phyloP scores from a whole-genome alignment of 306 rosid genomes.

The Trichosanthes cucumerina region DNA sequence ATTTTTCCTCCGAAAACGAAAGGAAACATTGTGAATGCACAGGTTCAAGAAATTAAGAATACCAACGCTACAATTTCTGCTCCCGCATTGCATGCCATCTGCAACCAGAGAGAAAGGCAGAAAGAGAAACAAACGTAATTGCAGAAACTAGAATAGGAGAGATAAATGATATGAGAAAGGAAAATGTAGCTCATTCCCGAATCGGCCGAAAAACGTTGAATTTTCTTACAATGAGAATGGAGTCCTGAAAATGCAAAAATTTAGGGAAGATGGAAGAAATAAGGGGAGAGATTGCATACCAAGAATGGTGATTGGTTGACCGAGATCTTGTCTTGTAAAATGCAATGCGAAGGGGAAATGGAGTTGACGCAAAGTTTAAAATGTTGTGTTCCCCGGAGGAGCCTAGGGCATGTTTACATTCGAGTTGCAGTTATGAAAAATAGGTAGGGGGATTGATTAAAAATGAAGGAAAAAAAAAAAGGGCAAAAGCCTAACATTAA shows the following conservation, averaged over 20 bases:
- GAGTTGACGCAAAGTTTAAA: neutral
- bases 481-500: neutral
- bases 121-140: neutral
- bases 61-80: neutral
- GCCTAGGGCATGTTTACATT: neutral
- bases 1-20: neutral
- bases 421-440: neutral
- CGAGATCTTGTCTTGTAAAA: slow-evolving; percentile 1
- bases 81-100: neutral
- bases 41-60: neutral
- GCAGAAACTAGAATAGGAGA: neutral
- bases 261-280: neutral
- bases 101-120: neutral
- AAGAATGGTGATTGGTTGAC: neutral
- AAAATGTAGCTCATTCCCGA: neutral
- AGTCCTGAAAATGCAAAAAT: neutral
- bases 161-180: neutral
- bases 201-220: too few species aligned
- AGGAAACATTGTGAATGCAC: neutral
- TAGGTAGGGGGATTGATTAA: neutral
- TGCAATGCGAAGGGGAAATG: neutral
- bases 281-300: neutral
- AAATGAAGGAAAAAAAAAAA: neutral
- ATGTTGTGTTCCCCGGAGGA: neutral
- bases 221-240: too few species aligned